Evolutionary conservation across 2,329 filamentous ascomycete genomes (phyloP).

Genomic region (Phoma sp.): DNA sequence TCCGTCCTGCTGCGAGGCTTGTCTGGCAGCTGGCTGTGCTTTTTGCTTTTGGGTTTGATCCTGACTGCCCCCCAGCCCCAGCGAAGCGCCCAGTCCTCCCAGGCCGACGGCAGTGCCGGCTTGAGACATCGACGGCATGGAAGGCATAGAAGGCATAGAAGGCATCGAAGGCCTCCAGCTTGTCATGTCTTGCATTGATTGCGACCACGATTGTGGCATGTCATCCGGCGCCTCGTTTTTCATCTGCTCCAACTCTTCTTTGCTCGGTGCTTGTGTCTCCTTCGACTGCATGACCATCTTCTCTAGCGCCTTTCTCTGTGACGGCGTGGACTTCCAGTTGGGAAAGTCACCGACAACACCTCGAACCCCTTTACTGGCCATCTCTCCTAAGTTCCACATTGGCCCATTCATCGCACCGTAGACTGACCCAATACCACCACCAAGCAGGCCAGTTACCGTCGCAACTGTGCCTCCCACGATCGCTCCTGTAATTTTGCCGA

Average conservation of each 20-base stretch:
- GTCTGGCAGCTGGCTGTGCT: constrained; percentile 10
- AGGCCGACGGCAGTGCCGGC: constrained; percentile 30
- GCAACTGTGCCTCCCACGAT: constrained; percentile 45
- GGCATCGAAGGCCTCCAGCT: constrained; percentile 41
- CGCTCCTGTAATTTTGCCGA: constrained; percentile 47
- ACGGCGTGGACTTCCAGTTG: constrained; percentile 42
- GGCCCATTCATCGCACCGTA: constrained; percentile 48
- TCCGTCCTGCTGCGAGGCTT: constrained; percentile 22
- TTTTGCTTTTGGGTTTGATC: constrained; percentile 15
- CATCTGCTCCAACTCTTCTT: constrained; percentile 47
- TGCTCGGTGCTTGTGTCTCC: constrained; percentile 40
- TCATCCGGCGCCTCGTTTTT: constrained; percentile 43
- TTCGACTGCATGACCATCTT: constrained; percentile 49
- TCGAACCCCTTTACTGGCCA: constrained; percentile 46
- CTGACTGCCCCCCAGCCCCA: constrained; percentile 28
- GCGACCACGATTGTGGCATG: constrained; percentile 44
- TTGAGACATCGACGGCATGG: constrained; percentile 26
- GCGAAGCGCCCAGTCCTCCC: constrained; percentile 37
- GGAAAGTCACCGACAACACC: constrained; percentile 46
- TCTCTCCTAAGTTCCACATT: constrained; percentile 46
- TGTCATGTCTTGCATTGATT: constrained; percentile 44
- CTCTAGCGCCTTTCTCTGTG: constrained; percentile 47
- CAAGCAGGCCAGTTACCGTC: constrained; percentile 45
- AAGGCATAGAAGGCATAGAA: constrained; percentile 37
- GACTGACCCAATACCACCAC: constrained; percentile 46